Evolutionary conservation across 768 basidiomycete genomes (phyloP), one percentile per base, ranked within the genome.

Genomic region (Auricularia sp.): DNA sequence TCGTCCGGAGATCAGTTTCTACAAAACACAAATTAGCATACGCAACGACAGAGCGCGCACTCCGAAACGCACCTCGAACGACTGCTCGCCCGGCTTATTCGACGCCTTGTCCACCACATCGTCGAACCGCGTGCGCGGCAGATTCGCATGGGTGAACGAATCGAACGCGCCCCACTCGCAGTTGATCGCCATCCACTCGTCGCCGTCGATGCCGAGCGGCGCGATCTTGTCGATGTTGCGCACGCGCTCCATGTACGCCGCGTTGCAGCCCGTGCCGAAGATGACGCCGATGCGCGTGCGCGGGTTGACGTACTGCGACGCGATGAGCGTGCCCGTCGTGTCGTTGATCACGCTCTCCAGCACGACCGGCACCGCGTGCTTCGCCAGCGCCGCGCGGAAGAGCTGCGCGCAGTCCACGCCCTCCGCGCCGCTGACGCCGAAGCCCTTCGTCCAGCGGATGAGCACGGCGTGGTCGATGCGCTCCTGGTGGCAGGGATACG

Each of bases 361-460:
- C 65, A 83, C 78, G 53, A 94, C 85, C 2, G 90, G 92, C n/a
- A 97, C 83, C 64, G 89, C 78, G 71, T 83, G 79, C 80, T 88
- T 91, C 64, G 79, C 79, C 58, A 99, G 83, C 14, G 91, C 88
- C 64, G 85, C 76, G 61, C 85, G 84, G 79, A 99, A 96, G 92
- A 99, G 95, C 44, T 81, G 90, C 3, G 92, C 95, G 12, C 96
- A 93, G 70, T 99, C 92, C 63, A 83, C 79, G 18, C 95, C 95
- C 75, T 98, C 97, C 18, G 92, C 93, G 72, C 95, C 93, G 3
- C 83, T 73, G 0, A 90, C 90, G 36, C 93, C 93, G 70, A 98
- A 98, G 67, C 97, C 97, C 76, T 99, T 99, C n/a, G 97, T 99
- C 97, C 97, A 99, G 18, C 96, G 88, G 70, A 98, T 93, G 43